These are phyloP conservation scores for Helicocarpus griseus DNA, from an alignment of 2,329 filamentous ascomycete species.

Conservation along the genomic window DNA sequence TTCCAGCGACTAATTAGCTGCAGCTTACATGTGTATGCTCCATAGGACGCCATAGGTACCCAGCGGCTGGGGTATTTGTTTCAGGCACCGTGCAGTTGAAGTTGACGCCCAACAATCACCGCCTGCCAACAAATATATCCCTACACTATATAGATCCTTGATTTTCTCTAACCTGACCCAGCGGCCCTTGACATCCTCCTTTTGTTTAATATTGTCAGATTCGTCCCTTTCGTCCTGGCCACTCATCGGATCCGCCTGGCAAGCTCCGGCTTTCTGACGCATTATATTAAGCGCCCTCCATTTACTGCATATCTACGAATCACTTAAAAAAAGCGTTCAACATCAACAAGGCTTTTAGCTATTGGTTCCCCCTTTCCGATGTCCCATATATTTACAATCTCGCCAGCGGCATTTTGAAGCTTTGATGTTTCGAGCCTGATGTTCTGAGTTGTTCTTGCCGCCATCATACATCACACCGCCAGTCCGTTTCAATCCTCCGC, in stretches of 20 bases:
- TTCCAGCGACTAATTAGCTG: not conserved
- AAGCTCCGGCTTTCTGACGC: not conserved
- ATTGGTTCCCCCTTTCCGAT: not conserved
- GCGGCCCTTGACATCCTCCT: not conserved
- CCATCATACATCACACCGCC: not conserved
- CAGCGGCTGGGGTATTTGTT: not conserved
- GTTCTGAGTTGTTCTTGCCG: not conserved
- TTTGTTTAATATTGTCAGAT: not conserved
- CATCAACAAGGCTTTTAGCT: not conserved
- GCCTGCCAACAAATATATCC: slow-evolving; percentile 4
- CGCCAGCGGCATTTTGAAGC: not conserved
- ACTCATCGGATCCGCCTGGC: not conserved
- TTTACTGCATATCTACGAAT: not conserved
- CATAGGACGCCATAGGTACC: not conserved
- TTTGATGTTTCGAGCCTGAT: not conserved
- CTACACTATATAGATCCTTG: not conserved
- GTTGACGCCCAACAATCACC: slow-evolving; percentile 6
- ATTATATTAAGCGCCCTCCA: not conserved
- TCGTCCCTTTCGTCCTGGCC: not conserved
- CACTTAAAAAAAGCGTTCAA: not conserved
- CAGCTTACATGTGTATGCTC: not conserved
- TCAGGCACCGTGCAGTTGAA: slow-evolving; percentile 3
- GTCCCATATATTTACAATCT: not conserved
- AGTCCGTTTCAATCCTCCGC: not conserved
- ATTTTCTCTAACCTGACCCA: not conserved